Evolutionary conservation across 164 flowering plant genomes (phyloP), one percentile per base, ranked within the genome.

Genomic region (Aristolochia fimbriata): DNA sequence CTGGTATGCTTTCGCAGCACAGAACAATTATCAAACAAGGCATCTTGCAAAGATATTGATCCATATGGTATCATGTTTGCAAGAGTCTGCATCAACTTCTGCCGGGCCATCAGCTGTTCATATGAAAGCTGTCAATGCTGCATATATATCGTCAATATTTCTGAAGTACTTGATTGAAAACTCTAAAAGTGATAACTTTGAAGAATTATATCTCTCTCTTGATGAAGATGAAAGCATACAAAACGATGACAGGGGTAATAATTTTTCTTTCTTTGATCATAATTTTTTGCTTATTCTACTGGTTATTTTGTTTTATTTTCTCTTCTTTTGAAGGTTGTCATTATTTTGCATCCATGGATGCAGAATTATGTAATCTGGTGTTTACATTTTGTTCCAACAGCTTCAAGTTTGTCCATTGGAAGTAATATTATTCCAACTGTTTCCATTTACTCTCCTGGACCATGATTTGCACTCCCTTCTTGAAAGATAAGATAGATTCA

Each of bases 41-140:
- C 99, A 93, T 73, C 94, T 93, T 63, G 82, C 88, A 19, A 93
- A 90, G 78, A 70, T 88, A 62, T 76, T 93, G 77, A 81, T 90
- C 65, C 94, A 90, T 76, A 71, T 93, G 24, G 73, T 81, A 45
- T 71, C 76, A 76, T 88, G 95, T 65, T 76, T 93, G 79, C 91
- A 87, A 80, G 98, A 93, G 64, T 79, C 70, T 57, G 58, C 75
- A 65, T 71, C 88, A 49, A 62, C 74, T 59, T 71, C 88, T 53
- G 81, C 69, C 62, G 73, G 68, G 48, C 65, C 78, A 52, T 61
- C 84, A 16, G 20, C 61, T 15, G 70, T 71, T 58, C 68, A 72
- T 69, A 37, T 58, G 47, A 88, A 83, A 78, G 91, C 97, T 63
- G 68, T 85, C 37, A 93, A 87, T 81, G 94, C 96, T 27, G 76